Evolutionary conservation across 306 rosid genomes (phyloP), one percentile per base, ranked within the genome.

Genomic region (Quercus dentata): DNA sequence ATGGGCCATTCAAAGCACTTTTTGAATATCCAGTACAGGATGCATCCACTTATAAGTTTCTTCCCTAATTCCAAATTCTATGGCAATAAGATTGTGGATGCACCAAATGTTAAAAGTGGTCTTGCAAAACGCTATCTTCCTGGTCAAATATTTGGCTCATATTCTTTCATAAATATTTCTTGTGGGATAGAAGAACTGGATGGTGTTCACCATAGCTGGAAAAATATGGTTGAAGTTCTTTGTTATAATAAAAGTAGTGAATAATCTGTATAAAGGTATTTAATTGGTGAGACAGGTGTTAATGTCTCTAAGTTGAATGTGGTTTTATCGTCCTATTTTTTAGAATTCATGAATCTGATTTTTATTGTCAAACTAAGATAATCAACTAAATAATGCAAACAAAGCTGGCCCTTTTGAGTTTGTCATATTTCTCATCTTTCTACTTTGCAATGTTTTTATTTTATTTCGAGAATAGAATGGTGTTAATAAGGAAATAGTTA

Each of bases 21-120:
- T 70, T 87, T 93, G 44, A 82, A 88, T 76, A 70, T 84, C 63
- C 98, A 93, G 73, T 93, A 93, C 83, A 78, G 97, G 75, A 93
- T 93, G 98, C 94, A 93, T 82, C 97, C 97, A 21, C 87, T 90
- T 5, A 88, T 93, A 65, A 91, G 94, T 71, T 83, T 31, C 21
- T 93, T 93, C 76, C 94, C 98, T 19, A 91, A 93, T 86, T 80
- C 82, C 9, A 77, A 71, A 31, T 91, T 91, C 70, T 93, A 93
- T 81, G 10, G 57, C 11, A 79, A 84, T 76, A 77, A 71, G 87
- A 85, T 93, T 64, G 31, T 78, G 5, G 89, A 91, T 57, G 97
- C 94, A 56, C 85, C 88, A 30, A 87, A 80, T 76, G 98, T 88
- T 38, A 77, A 71, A 74, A 75, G 61, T 83, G 74, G 82, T 81